Conservation (phyloP, 257 asterid genomes). For the Solanum tacnaense region DNA sequence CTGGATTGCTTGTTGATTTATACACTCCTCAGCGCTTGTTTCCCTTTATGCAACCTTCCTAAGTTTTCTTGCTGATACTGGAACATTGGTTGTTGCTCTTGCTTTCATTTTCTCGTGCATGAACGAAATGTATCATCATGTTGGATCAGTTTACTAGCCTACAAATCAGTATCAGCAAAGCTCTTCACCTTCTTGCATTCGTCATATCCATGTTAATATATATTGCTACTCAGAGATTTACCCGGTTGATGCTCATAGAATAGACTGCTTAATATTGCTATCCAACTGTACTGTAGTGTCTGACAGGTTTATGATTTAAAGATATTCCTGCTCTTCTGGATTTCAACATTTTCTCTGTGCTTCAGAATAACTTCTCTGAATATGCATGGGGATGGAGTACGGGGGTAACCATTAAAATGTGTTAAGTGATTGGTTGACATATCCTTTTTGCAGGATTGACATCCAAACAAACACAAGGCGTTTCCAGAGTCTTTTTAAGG, state of each 20-base stretch:
- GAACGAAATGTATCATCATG: neutral
- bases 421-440: neutral
- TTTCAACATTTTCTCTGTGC: neutral
- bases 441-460: conserved; percentile 64
- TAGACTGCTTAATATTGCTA: neutral
- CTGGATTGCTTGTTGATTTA: neutral
- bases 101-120: neutral
- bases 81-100: neutral
- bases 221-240: neutral
- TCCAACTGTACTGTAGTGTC: neutral
- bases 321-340: neutral
- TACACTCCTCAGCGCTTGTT: neutral
- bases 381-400: neutral
- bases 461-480: conserved; percentile 82
- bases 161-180: neutral
- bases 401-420: neutral
- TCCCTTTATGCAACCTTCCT: neutral
- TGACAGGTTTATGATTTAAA: neutral
- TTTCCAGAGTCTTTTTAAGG: conserved; percentile 81
- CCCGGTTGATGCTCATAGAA: neutral
- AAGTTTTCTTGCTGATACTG: neutral
- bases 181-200: neutral
- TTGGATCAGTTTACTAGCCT: neutral
- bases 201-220: neutral
- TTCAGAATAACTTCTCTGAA: neutral